Evolutionary conservation across 495 filamentous ascomycete species (phyloP).

Genomic region (Staphylotrichum tortipilum): DNA sequence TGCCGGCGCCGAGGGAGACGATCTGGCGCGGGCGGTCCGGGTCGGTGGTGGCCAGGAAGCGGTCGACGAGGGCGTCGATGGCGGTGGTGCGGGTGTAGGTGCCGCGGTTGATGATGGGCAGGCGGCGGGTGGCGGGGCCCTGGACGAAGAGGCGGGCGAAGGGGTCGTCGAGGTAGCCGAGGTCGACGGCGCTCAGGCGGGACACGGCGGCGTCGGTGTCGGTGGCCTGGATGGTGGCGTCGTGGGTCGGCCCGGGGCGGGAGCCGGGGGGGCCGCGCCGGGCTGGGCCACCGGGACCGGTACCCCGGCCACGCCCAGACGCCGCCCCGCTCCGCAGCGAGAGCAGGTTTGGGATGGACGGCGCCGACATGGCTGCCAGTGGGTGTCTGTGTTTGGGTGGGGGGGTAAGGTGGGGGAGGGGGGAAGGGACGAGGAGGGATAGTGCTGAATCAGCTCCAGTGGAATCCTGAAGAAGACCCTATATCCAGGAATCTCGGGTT

Average conservation of each 20-base stretch:
- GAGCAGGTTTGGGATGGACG: slow-evolving; percentile 70
- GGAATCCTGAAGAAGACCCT: too few species aligned
- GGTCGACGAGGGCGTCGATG: slow-evolving; percentile 68
- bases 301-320: slow-evolving; percentile 21
- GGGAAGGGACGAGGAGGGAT: too few species aligned
- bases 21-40: slow-evolving; percentile 51
- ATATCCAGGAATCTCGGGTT: too few species aligned
- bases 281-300: slow-evolving; percentile 33
- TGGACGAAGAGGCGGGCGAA: slow-evolving; percentile 61
- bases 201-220: slow-evolving; percentile 88
- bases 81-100: slow-evolving; percentile 90
- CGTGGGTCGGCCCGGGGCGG: slow-evolving; percentile 22
- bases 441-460: too few species aligned
- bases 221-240: slow-evolving; percentile 67
- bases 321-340: slow-evolving; percentile 48
- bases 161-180: slow-evolving; percentile 80
- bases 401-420: too few species aligned
- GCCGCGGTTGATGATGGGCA: slow-evolving; percentile 91
- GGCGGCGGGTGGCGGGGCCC: slow-evolving; percentile 41
- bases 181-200: slow-evolving; percentile 73
- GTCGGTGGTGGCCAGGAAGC: slow-evolving; percentile 49
- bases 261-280: slow-evolving; percentile 8
- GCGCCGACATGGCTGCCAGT: slow-evolving; percentile 59
- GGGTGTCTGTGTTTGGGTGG: background rate
- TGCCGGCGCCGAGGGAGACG: slow-evolving; percentile 86